phyloP scores from a whole-genome alignment of 768 basidiomycete genomes.

The Amanita exitialis region DNA sequence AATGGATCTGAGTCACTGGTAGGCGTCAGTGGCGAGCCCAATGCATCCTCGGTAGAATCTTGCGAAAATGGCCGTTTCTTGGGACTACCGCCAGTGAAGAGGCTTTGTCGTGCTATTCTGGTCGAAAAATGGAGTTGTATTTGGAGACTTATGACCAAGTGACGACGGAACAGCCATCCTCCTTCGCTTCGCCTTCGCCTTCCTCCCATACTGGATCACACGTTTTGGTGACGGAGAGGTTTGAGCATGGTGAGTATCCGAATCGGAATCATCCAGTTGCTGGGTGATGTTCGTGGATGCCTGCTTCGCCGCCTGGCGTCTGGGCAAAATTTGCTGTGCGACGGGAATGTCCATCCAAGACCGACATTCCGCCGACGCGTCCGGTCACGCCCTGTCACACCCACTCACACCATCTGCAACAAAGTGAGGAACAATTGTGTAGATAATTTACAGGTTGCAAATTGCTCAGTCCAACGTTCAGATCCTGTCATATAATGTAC shows the following conservation, averaged over 20 bases:
- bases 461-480: too few relatives aligned
- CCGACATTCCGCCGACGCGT: neutral
- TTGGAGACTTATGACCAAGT: neutral
- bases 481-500: too few relatives aligned
- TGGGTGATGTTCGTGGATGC: conserved; percentile 4
- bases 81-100: neutral
- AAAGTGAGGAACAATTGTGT: too few relatives aligned
- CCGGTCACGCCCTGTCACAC: conserved; percentile 4
- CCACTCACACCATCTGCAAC: neutral
- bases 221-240: neutral
- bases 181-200: conserved; percentile 1
- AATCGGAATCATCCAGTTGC: conserved; percentile 5
- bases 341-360: neutral
- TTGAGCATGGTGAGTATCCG: neutral
- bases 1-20: neutral
- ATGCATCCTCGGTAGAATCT: neutral
- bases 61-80: neutral
- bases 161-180: neutral
- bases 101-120: neutral
- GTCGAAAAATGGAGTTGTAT: neutral
- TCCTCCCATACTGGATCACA: conserved; percentile 5
- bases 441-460: too few relatives aligned
- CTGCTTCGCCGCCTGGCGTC: conserved; percentile 4
- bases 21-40: neutral
- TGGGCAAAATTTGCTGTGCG: conserved; percentile 4